Evolutionary conservation across 139 green algal genomes (phyloP).

Genomic region (Chlamydomonas sphaeroides): DNA sequence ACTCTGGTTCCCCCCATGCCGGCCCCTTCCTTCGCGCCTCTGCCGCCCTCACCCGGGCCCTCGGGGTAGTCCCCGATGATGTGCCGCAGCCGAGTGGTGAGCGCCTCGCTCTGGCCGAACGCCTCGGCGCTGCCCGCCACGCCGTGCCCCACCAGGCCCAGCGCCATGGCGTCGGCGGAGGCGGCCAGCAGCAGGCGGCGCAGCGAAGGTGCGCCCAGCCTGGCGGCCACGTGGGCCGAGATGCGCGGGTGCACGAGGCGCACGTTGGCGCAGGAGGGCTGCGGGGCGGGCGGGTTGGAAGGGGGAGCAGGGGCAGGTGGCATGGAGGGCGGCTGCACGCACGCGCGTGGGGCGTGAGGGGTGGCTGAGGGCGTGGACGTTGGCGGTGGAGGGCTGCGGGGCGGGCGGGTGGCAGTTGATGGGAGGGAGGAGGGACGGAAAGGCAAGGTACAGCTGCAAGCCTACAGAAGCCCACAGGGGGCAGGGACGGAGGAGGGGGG

Average conservation of each 20-base stretch:
- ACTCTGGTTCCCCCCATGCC: background rate
- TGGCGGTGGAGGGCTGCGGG: too few relatives aligned
- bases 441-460: too few relatives aligned
- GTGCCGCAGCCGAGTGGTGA: slow-evolving; percentile 83
- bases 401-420: too few relatives aligned
- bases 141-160: slow-evolving; percentile 26
- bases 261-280: slow-evolving; percentile 16
- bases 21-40: background rate
- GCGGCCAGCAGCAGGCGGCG: slow-evolving; percentile 70
- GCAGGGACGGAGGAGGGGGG: too few relatives aligned
- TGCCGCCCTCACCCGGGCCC: slow-evolving; percentile 53
- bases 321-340: too few relatives aligned
- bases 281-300: background rate
- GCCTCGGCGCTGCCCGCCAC: slow-evolving; percentile 62
- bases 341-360: too few relatives aligned
- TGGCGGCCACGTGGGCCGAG: slow-evolving; percentile 49
- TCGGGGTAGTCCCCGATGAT: slow-evolving; percentile 88
- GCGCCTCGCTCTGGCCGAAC: slow-evolving; percentile 86
- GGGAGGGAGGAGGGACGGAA: too few relatives aligned
- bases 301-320: background rate
- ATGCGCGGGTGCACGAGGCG: slow-evolving; percentile 66
- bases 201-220: slow-evolving; percentile 69
- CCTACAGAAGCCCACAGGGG: too few relatives aligned
- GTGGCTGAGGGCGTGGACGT: too few relatives aligned
- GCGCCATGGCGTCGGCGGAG: slow-evolving; percentile 58